Evolutionary conservation across 352 stramenopile species (phyloP).

Genomic region (Globisporangium acanthophoron): DNA sequence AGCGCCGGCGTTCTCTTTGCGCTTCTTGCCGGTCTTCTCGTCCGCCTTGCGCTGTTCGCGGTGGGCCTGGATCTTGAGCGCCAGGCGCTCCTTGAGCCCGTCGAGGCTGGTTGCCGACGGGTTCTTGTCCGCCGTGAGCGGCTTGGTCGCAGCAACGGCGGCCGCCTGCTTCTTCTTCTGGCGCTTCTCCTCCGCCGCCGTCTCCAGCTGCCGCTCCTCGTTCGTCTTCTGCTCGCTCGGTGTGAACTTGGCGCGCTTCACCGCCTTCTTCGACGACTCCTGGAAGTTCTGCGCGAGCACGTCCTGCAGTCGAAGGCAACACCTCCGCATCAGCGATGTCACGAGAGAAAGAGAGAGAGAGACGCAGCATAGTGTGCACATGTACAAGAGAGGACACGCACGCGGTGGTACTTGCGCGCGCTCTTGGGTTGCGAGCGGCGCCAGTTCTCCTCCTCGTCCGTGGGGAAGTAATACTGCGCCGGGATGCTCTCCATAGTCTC

Average conservation of each 20-base stretch:
- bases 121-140: constrained; percentile 34
- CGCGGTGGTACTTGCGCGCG: constrained; percentile 72
- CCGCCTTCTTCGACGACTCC: constrained; percentile 49
- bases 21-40: constrained; percentile 57
- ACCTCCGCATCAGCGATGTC: neutral
- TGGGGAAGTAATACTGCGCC: constrained; percentile 72
- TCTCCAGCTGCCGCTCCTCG: constrained; percentile 42
- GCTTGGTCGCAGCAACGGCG: neutral
- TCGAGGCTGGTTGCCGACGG: constrained; percentile 43
- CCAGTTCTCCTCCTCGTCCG: constrained; percentile 73
- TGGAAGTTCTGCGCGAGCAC: constrained; percentile 48
- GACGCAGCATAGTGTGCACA: neutral
- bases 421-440: constrained; percentile 50
- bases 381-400: constrained; percentile 11
- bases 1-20: constrained; percentile 18
- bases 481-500: constrained; percentile 72
- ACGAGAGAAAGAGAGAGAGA: neutral
- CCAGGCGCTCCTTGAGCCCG: constrained; percentile 58
- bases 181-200: constrained; percentile 41
- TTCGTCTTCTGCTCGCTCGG: constrained; percentile 61
- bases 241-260: constrained; percentile 73
- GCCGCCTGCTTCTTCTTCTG: constrained; percentile 30
- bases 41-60: constrained; percentile 69
- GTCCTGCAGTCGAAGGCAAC: constrained; percentile 20
- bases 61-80: constrained; percentile 65